Conservation (phyloP, 2,329 filamentous ascomycete genomes). For the Verticillium longisporum region DNA sequence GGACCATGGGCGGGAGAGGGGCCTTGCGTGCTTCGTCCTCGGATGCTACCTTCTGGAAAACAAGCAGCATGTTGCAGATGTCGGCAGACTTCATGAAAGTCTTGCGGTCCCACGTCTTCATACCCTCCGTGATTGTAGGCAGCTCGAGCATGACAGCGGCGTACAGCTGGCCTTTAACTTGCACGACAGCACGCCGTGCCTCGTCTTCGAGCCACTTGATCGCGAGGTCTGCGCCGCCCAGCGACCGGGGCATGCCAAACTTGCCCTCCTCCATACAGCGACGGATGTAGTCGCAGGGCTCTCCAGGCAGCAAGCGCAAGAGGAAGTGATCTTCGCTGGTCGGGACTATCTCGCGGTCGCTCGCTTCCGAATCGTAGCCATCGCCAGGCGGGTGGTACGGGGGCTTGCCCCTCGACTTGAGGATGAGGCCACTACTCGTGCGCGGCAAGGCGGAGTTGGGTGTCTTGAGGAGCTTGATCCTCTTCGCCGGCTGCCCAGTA, state of each 20-base stretch:
- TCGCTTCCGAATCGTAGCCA: constrained; percentile 94
- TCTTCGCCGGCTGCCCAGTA: constrained; percentile 35
- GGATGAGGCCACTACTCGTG: constrained; percentile 25
- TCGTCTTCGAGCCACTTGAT: constrained; percentile 75
- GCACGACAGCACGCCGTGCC: constrained; percentile 65
- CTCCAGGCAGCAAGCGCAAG: constrained; percentile 78
- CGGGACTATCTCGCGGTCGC: constrained; percentile 81
- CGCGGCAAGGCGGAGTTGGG: constrained; percentile 22
- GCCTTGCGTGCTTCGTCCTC: constrained; percentile 60
- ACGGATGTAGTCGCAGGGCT: constrained; percentile 77
- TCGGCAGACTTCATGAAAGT: constrained; percentile 85
- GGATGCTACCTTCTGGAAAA: constrained; percentile 60
- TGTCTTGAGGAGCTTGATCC: constrained; percentile 44
- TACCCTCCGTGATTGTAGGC: constrained; percentile 79
- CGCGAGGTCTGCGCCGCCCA: constrained; percentile 69
- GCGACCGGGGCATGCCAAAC: constrained; percentile 57
- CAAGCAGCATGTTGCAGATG: constrained; percentile 81
- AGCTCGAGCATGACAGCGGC: constrained; percentile 76
- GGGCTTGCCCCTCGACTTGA: constrained; percentile 61
- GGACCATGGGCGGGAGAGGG: constrained; percentile 66
- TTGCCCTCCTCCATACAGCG: constrained; percentile 69
- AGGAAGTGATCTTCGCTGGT: constrained; percentile 86
- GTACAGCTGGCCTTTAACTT: constrained; percentile 62
- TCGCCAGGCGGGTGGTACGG: constrained; percentile 70
- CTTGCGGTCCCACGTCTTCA: constrained; percentile 91